Base-by-base conservation (phyloP, 1,284 basidiomycete species). In the Pterulicium gracile region DNA sequence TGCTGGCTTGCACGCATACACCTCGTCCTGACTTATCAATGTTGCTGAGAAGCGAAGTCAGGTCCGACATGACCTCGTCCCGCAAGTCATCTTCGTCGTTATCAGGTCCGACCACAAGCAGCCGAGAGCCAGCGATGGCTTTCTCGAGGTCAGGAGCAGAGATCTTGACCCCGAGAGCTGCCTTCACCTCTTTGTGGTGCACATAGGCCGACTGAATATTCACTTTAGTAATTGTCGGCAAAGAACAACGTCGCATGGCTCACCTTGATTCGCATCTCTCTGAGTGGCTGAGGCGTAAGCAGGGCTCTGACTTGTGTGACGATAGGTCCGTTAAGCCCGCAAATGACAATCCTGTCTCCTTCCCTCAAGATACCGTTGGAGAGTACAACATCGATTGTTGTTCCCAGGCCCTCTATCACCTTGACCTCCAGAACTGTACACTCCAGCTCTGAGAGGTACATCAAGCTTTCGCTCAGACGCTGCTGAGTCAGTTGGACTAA, bases 391-490 rank as follows among this genome's bases (percentile, higher is more conserved):
- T 98, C 96, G 57, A 98, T 94, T 1, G 96, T 98, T 34, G 95
- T 98, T 42, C 96, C 96, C 45, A 98, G 73, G 61, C 96, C 96
- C 66, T 99, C 96, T 57, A 98, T 85, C 52, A 98, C 90, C 75
- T 99, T 99, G 63, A 98, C 96, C 66, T 98, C 96, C 47, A 99
- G 78, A 18, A 99, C 93, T n/a, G 96, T 99, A 64, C 94, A 98
- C 68, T 98, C 94, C 47, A 98, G 75, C 64, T 98, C 94, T 22
- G 93, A 92, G 49, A 98, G 78, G 68, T 98, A 99, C 96, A 98
- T 99, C 54, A 99, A 74, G 44, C 85, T 78, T 61, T 95, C 90
- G 61, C 88, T 94, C 95, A 99, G 98, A 51, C 96, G 81, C 65
- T 95, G 89, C 64, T 99, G 96, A 4, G 96, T 98, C 48, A 99